These are phyloP conservation scores for Posidonia oceanica DNA, from an alignment of 116 monocot species.

Conservation along the genomic window DNA sequence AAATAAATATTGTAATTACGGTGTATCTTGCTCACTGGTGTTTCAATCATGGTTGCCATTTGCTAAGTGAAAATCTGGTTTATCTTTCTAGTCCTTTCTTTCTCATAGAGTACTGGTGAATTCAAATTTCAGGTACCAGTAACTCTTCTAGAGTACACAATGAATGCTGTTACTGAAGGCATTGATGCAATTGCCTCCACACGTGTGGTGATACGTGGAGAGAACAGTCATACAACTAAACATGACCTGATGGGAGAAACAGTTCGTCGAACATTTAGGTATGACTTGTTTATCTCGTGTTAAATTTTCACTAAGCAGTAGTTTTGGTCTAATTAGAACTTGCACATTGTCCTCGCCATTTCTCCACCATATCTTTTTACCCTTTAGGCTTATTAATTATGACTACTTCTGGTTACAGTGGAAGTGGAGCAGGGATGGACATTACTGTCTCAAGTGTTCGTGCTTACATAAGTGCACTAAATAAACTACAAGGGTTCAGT, in stretches of 20 bases:
- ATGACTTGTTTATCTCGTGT: neutral
- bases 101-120: neutral
- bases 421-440: conserved; percentile 75
- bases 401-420: conserved; percentile 26
- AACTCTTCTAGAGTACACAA: conserved; percentile 59
- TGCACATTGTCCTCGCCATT: neutral
- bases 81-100: neutral
- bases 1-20: no score
- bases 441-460: conserved; percentile 82
- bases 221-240: conserved; percentile 18
- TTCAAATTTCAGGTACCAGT: conserved; percentile 45
- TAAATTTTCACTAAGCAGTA: neutral
- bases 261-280: conserved; percentile 56
- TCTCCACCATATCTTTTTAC: neutral
- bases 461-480: conserved; percentile 72
- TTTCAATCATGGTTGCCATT: no score
- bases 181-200: conserved; percentile 87
- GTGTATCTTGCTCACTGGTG: no score
- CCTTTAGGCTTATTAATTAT: neutral
- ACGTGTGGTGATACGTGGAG: conserved; percentile 52
- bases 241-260: conserved; percentile 39
- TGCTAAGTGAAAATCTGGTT: no score
- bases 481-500: conserved; percentile 68
- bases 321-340: no score
- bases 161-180: conserved; percentile 73